Conservation (phyloP, 2,329 filamentous ascomycete species). For the Fusarium mexicanum region DNA sequence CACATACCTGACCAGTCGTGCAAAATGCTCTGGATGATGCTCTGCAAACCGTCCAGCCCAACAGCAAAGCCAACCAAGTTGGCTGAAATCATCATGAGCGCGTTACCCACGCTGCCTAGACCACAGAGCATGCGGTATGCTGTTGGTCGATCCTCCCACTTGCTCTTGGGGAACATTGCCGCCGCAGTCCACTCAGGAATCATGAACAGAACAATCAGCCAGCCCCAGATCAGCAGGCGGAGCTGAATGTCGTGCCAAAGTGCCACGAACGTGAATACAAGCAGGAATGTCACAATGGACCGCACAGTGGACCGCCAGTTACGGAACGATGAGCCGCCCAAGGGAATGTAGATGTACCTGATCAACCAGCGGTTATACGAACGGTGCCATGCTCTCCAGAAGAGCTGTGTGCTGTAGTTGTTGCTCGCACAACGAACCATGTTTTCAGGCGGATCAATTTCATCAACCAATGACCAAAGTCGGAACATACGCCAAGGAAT, state of each 20-base stretch:
- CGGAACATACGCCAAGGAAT: slow-evolving; percentile 99
- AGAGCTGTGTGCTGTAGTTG: slow-evolving; percentile 89
- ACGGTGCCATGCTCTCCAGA: slow-evolving; percentile 97
- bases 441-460: slow-evolving; percentile 95
- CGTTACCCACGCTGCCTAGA: slow-evolving; percentile 81
- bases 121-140: slow-evolving; percentile 83
- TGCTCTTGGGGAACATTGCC: slow-evolving; percentile 75
- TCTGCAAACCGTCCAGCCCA: slow-evolving; percentile 86
- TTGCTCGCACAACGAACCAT: slow-evolving; percentile 97
- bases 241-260: slow-evolving; percentile 98
- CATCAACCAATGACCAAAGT: slow-evolving; percentile 91
- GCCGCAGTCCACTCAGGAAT: slow-evolving; percentile 83
- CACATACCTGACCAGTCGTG: slow-evolving; percentile 73
- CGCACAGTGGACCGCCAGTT: slow-evolving; percentile 59
- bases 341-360: slow-evolving; percentile 91
- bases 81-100: slow-evolving; percentile 94
- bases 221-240: slow-evolving; percentile 91
- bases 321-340: slow-evolving; percentile 75
- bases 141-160: slow-evolving; percentile 76
- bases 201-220: slow-evolving; percentile 94
- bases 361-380: slow-evolving; percentile 95
- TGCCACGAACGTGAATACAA: slow-evolving; percentile 96
- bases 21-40: slow-evolving; percentile 78
- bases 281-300: slow-evolving; percentile 78
- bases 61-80: slow-evolving; percentile 96